These are phyloP conservation scores for Irpex rosettiformis DNA, from an alignment of 1,284 basidiomycete species.

Conservation along the genomic window DNA sequence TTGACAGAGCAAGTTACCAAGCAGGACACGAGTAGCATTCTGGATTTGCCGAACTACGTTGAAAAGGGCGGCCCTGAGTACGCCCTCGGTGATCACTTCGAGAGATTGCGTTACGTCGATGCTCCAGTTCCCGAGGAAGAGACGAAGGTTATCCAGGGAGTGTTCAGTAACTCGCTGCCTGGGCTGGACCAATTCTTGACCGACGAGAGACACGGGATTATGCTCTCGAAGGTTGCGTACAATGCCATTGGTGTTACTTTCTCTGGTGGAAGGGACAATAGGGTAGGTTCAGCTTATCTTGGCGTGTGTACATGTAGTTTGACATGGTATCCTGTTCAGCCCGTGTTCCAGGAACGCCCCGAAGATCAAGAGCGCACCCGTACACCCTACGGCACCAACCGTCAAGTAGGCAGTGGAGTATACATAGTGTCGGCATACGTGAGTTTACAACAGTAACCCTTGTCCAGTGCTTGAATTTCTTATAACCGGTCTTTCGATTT, in stretches of 20 bases:
- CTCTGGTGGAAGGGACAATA: conserved; percentile 62
- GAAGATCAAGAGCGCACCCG: conserved; percentile 71
- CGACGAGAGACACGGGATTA: conserved; percentile 57
- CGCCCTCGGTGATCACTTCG: conserved; percentile 68
- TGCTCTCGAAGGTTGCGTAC: conserved; percentile 69
- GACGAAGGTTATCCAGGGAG: conserved; percentile 44
- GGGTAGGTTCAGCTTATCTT: conserved; percentile 38
- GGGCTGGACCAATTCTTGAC: conserved; percentile 69
- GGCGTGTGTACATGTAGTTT: too few species aligned
- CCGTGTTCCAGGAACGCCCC: conserved; percentile 44
- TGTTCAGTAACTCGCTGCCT: conserved; percentile 61
- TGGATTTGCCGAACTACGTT: conserved; percentile 36
- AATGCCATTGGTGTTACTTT: conserved; percentile 71
- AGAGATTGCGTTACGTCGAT: conserved; percentile 66
- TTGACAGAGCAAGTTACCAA: conserved; percentile 33
- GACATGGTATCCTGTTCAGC: too few species aligned
- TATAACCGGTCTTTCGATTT: neutral
- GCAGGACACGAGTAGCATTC: conserved; percentile 18
- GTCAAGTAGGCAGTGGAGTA: conserved; percentile 69
- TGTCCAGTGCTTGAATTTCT: neutral
- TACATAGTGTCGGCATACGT: conserved; percentile 76
- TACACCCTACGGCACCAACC: conserved; percentile 67
- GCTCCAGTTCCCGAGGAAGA: conserved; percentile 45
- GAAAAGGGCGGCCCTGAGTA: conserved; percentile 54
- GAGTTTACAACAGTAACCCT: conserved; percentile 18